These are phyloP conservation scores for Chaetomiaceae sp. DNA, from an alignment of 2,329 filamentous ascomycete species.

Conservation along the genomic window DNA sequence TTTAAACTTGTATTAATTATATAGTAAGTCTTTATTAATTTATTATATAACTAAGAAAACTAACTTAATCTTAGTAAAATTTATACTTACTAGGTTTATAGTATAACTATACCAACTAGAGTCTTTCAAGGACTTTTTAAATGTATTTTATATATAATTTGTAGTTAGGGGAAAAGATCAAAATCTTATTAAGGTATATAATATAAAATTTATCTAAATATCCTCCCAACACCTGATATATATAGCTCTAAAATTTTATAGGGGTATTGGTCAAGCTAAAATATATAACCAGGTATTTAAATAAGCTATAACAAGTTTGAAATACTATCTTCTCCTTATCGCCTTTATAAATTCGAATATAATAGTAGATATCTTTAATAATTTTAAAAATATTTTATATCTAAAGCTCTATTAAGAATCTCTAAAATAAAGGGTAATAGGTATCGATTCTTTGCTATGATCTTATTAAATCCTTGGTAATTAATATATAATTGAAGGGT, in stretches of 20 bases:
- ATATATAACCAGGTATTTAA: conserved; percentile 29
- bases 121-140: background rate
- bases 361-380: background rate
- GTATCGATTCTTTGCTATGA: background rate
- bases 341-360: background rate
- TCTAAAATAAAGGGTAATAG: background rate
- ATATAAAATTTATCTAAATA: conserved; percentile 10
- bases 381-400: background rate
- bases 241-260: conserved; percentile 8
- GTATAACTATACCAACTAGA: background rate
- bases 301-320: conserved; percentile 25
- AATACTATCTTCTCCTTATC: conserved; percentile 32
- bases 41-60: background rate
- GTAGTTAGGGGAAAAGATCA: conserved; percentile 7
- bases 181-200: conserved; percentile 14
- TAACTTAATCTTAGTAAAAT: too few species aligned
- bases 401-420: background rate
- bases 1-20: background rate
- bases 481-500: background rate
- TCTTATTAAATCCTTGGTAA: background rate
- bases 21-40: background rate
- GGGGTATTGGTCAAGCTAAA: conserved; percentile 27
- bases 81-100: background rate
- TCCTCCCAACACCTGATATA: conserved; percentile 12
- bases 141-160: too few species aligned